Percentiles rank a stretch among this genome's conserved stretches.
Evolutionary conservation across 306 rosid species (phyloP).

Genomic region (cucumber (Cucumis sativus)): Cucumber_9930_V3 NC_026659.2:31498501-31499000

Average conservation of each 20-base stretch:
- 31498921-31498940: slow-evolving; percentile 45
- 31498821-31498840: slow-evolving; percentile 82
- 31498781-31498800: slow-evolving; percentile 98
- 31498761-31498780: slow-evolving; percentile 99
- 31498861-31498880: slow-evolving; percentile 82
- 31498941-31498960: slow-evolving; percentile 26
- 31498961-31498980: slow-evolving; percentile 1
- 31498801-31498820: slow-evolving; percentile 92
- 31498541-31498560: slow-evolving; percentile 51
- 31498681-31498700: slow-evolving; percentile 72
- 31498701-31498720: slow-evolving; percentile 84
- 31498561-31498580: slow-evolving; percentile 59
- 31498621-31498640: slow-evolving; percentile 99
- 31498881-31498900: slow-evolving; percentile 68
- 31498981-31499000: background rate
- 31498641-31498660: slow-evolving; percentile 85
- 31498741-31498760: slow-evolving; percentile 96
- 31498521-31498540: slow-evolving; percentile 40
- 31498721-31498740: slow-evolving; percentile 98
- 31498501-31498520: slow-evolving; percentile 26
- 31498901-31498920: slow-evolving; percentile 37
- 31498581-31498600: slow-evolving; percentile 53
- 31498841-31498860: slow-evolving; percentile 71
- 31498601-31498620: slow-evolving; percentile 70
- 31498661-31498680: slow-evolving; percentile 86